A percentile compares a stretch with the other conserved stretches of the same genome.
These are phyloP conservation scores for Microbotryum scabiosae DNA, from an alignment of 1,284 basidiomycete species.

Conservation along the genomic window DNA sequence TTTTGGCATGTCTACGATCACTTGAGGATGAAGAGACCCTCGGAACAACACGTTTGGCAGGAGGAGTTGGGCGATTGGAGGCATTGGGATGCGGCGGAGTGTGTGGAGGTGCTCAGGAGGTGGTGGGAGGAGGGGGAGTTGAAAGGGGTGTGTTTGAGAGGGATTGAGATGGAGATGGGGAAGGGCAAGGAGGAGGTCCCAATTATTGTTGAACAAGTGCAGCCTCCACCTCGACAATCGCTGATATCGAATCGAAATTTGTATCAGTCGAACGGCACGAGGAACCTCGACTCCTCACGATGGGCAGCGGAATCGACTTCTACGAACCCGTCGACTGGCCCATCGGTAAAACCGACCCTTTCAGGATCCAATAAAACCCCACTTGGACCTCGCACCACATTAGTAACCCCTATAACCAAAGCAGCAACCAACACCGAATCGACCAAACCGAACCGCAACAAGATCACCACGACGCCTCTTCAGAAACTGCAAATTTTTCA, in stretches of 20 bases:
- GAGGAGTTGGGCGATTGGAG: slow-evolving; percentile 20
- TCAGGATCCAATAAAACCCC: neutral
- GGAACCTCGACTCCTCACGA: neutral
- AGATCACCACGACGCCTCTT: neutral
- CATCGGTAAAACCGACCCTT: no score
- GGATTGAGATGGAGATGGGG: slow-evolving; percentile 3
- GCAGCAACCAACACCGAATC: neutral
- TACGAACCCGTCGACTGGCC: no score
- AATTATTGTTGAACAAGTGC: neutral
- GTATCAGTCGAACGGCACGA: neutral
- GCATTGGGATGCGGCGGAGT: slow-evolving; percentile 8
- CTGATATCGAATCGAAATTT: neutral
- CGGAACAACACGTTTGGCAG: neutral
- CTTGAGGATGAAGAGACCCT: neutral
- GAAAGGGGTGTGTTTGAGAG: slow-evolving; percentile 3
- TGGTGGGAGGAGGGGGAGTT: slow-evolving; percentile 24
- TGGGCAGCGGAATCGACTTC: slow-evolving; percentile 3
- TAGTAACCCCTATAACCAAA: neutral
- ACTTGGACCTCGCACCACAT: neutral
- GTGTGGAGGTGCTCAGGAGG: neutral
- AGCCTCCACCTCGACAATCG: neutral
- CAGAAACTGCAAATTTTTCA: neutral
- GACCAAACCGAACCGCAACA: neutral
- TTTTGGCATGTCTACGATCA: slow-evolving; percentile 9
- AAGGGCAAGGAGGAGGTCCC: neutral